A percentile compares a stretch with the other conserved stretches of the same genome.
These are phyloP conservation scores for Colletotrichum limetticola DNA, from an alignment of 2,329 filamentous ascomycete genomes.

Conservation along the genomic window DNA sequence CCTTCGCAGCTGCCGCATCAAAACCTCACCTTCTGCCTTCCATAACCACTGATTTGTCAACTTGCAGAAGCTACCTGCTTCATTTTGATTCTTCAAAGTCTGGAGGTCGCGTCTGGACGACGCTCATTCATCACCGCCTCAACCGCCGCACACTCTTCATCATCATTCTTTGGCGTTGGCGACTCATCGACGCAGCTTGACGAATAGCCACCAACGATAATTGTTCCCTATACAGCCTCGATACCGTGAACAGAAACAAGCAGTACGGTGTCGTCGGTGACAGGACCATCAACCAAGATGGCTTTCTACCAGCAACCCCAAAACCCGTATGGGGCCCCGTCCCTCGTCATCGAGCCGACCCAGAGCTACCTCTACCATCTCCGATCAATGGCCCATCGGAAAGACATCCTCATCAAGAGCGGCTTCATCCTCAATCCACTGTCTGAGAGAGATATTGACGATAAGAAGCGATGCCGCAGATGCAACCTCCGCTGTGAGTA, in stretches of 20 bases:
- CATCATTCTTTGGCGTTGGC: background rate
- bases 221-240: background rate
- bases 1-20: background rate
- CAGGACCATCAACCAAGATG: background rate
- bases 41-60: too few relatives aligned
- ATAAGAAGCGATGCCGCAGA: constrained; percentile 44
- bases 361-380: constrained; percentile 37
- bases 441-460: constrained; percentile 40
- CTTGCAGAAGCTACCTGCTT: background rate
- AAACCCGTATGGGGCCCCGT: constrained; percentile 25
- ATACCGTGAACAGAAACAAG: too few relatives aligned
- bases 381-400: constrained; percentile 34
- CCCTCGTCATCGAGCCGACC: constrained; percentile 35
- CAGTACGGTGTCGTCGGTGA: background rate
- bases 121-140: background rate
- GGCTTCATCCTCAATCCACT: constrained; percentile 44
- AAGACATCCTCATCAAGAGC: constrained; percentile 36
- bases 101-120: too few relatives aligned
- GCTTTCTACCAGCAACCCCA: background rate
- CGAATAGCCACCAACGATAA: background rate
- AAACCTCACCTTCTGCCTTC: background rate
- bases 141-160: background rate
- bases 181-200: background rate
- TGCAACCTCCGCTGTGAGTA: constrained; percentile 39
- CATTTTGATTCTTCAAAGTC: background rate